Base-by-base conservation (phyloP, 1,139 yeast genomes). In the Yamadazyma kanchanaburiensis region DNA sequence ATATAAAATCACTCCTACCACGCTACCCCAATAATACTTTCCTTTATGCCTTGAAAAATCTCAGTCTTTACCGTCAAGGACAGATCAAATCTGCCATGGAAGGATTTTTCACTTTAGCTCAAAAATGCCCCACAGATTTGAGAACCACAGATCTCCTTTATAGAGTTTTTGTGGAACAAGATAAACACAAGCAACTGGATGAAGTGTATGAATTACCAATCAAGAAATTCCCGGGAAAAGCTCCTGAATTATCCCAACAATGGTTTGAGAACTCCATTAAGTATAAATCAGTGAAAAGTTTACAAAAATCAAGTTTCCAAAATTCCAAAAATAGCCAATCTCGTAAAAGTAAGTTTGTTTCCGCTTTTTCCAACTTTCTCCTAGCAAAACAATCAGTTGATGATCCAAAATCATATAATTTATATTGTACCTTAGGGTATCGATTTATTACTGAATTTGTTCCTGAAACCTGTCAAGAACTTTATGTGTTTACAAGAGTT, bases 381-480 rank as follows among this genome's bases (percentile, higher is more conserved):
- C 43, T 53, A 22, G 35, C 62, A 43, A 26, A 55, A 55, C 11
- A 42, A 27, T 12, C 50, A 39, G 21, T 15, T 15, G 13, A 31
- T 5, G 59, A 60, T 3, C 76, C 70, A 35, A 18, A 18, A 18
- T 56, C 53, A 15, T 26, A 15, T 12, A 23, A 16, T 8, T 55
- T 83, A 22, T 77, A 70, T 41, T 76, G 79, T 3, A 62, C 65
- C 37, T 59, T 85, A 26, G 91, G 85, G 0, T 43, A 62, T 31
- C 71, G 77, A 39, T 46, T 80, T 37, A 49, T 79, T 10, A 78
- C 74, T 21, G 45, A 40, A 12, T 45, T 65, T 14, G 53, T 57
- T 21, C 79, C 83, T 23, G 45, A 51, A 21, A 60, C 58, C 15
- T 70, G 80, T 9, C 88, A 82, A 40, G 88, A 84, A 37, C 57